These are phyloP conservation scores for Trifolium fragiferum DNA, from an alignment of 306 rosid genomes.

Conservation along the genomic window DNA sequence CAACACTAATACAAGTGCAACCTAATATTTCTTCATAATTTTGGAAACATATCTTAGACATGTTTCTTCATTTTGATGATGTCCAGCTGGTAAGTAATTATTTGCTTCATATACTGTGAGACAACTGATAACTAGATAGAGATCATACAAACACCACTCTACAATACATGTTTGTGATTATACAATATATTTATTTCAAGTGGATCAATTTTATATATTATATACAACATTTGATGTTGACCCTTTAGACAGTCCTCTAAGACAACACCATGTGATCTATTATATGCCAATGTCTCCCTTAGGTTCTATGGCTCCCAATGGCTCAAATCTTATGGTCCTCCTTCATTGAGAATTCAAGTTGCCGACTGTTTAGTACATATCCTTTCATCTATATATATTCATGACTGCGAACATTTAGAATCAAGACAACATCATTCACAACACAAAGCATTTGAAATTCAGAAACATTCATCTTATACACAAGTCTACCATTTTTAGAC, in stretches of 20 bases:
- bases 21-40: background rate
- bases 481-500: background rate
- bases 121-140: too few relatives aligned
- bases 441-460: background rate
- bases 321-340: background rate
- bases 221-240: background rate
- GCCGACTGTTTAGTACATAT: background rate
- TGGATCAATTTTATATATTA: background rate
- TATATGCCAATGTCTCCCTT: conserved; percentile 29
- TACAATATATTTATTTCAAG: background rate
- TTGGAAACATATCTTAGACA: conserved; percentile 30
- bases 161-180: background rate
- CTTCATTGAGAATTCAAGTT: background rate
- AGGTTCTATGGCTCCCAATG: conserved; percentile 10
- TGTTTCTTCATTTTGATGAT: conserved; percentile 20
- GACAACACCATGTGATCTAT: conserved; percentile 48
- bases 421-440: background rate
- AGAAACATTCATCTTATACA: background rate
- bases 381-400: background rate
- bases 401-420: background rate
- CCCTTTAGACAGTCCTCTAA: background rate
- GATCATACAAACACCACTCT: background rate
- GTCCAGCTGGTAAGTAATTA: background rate
- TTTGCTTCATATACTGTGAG: too few relatives aligned
- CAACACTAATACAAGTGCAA: background rate